A percentile compares a stretch with the other conserved stretches of the same genome.
Conservation (phyloP, 2,329 filamentous ascomycete species). For the Macroventuria anomochaeta region DNA sequence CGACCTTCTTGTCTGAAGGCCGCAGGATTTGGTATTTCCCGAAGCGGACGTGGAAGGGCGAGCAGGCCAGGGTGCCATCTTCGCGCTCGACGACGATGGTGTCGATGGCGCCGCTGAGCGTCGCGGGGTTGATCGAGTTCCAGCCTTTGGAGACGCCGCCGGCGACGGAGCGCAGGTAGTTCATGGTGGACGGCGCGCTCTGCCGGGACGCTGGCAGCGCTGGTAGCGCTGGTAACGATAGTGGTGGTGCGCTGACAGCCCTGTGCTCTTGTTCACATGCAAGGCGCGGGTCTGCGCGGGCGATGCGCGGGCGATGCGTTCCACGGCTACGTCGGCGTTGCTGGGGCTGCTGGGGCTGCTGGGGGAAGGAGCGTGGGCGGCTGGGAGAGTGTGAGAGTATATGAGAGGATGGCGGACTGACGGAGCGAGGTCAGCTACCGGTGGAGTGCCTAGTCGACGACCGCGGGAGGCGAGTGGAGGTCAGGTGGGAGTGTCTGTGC, state of each 20-base stretch:
- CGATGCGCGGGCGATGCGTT: background rate
- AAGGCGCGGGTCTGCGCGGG: background rate
- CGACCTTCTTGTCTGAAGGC: constrained; percentile 97
- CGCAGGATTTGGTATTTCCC: constrained; percentile 96
- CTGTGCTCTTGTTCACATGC: constrained; percentile 3
- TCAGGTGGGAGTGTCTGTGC: constrained; percentile 7
- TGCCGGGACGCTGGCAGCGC: too few species aligned
- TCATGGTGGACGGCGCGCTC: constrained; percentile 69
- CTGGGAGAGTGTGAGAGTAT: too few species aligned
- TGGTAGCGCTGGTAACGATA: too few species aligned
- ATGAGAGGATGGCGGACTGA: too few species aligned
- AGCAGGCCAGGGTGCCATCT: constrained; percentile 86
- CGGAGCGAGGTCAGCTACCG: too few species aligned
- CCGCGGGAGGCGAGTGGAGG: constrained; percentile 5
- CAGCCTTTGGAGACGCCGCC: constrained; percentile 97
- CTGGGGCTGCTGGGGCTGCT: background rate
- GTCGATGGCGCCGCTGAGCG: constrained; percentile 96
- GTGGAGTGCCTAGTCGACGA: constrained; percentile 3
- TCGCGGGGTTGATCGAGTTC: constrained; percentile 99
- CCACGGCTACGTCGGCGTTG: constrained; percentile 5
- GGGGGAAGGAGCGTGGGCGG: background rate
- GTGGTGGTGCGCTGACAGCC: too few species aligned
- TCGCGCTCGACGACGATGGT: constrained; percentile 97
- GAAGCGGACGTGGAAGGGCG: constrained; percentile 97
- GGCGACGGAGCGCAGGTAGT: constrained; percentile 96